Conservation (phyloP, 2,329 filamentous ascomycete species). For the Aspergillus sp. region DNA sequence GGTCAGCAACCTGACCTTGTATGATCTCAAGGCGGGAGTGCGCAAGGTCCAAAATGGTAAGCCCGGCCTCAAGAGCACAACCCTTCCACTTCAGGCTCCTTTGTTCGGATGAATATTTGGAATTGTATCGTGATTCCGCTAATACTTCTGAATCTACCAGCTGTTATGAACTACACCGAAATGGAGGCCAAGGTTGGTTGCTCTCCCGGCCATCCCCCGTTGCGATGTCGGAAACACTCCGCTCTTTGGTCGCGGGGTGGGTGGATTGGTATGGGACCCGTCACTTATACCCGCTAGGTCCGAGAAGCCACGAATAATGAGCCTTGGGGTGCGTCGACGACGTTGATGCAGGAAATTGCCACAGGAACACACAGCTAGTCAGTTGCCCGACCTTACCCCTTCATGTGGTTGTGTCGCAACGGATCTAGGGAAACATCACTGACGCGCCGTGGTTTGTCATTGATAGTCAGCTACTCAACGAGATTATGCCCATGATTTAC, state of each 20-base stretch:
- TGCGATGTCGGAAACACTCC: conserved; percentile 11
- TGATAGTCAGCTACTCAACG: conserved; percentile 86
- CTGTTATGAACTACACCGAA: conserved; percentile 97
- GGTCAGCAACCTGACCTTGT: conserved; percentile 89
- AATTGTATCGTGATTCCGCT: conserved; percentile 10
- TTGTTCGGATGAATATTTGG: background rate
- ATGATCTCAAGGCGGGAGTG: conserved; percentile 93
- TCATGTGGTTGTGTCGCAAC: conserved; percentile 13
- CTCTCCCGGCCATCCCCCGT: conserved; percentile 21
- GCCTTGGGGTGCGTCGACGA: conserved; percentile 87
- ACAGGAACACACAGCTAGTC: conserved; percentile 98
- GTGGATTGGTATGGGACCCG: conserved; percentile 8
- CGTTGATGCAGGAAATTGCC: conserved; percentile 96
- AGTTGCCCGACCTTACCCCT: conserved; percentile 41
- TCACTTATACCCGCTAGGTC: conserved; percentile 61
- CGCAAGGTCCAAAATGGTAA: conserved; percentile 96
- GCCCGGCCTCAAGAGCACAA: conserved; percentile 27
- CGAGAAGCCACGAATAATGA: conserved; percentile 99
- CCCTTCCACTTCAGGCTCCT: background rate
- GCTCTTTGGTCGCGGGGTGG: conserved; percentile 9
- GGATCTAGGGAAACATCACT: conserved; percentile 12
- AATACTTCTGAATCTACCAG: conserved; percentile 51
- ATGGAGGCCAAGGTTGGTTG: conserved; percentile 72
- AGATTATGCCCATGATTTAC: conserved; percentile 99
- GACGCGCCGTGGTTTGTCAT: conserved; percentile 19